Evolutionary conservation across 192 early-diverging fungal genomes (phyloP), one percentile per base, ranked within the genome.

Genomic region (Jimgerdemannia lactiflua): DNA sequence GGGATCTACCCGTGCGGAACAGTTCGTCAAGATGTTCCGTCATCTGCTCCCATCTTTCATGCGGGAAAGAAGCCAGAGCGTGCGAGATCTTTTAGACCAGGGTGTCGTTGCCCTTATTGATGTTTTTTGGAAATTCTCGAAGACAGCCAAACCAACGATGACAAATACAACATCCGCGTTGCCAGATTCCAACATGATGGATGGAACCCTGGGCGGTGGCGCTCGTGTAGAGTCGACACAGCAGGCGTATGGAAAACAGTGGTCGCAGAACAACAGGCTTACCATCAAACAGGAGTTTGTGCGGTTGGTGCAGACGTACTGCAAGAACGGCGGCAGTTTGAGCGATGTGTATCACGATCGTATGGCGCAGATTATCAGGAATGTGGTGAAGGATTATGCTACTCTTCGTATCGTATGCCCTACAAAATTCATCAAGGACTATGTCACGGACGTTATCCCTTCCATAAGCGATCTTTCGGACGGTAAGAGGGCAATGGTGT

Each of bases 181-280:
- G 42, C 42, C 43, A 44, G 44, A 43, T 20, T 39, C 17, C 40
- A 18, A 64, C 4, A 69, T 39, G 18, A 68, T 18, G 19, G 40
- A 68, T 20, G 67, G 29, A 9, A 39, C 19, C 40, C 19, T 41
- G 40, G 29, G 67, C 65, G 19, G 63, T 29, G 18, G 14, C 19
- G 14, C 54, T 1, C 68, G 72, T 4, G 42, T 54, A 2, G 75
- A 70, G 11, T 74, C 76, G 19, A 64, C 72, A 17, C 75, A 80
- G 42, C 79, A 77, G 10, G 72, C 75, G 0, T 74, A 77, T n/a
- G 88, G 88, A 14, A 89, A 88, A 70, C 81, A 83, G 7, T 88
- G 88, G 87, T 79, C 83, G 40, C 88, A 89, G 42, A 89, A 89
- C 20, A 86, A 89, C 71, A 82, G 85, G 10, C 75, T 88, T 9